Evolutionary conservation across 768 basidiomycete genomes (phyloP).

Genomic region (Cystobasidium ongulense): DNA sequence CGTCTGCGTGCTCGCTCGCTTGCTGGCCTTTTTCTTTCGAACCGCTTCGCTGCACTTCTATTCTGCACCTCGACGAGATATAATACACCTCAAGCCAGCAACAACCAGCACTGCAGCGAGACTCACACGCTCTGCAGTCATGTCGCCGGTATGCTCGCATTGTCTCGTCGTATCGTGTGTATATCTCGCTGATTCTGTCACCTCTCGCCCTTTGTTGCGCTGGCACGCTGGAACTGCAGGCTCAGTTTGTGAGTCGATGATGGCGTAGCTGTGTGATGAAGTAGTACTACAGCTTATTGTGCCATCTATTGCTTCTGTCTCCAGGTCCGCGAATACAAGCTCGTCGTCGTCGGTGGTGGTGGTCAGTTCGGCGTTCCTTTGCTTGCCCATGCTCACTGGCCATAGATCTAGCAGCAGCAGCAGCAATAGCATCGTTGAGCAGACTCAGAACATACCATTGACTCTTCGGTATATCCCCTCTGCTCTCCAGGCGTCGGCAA

Average conservation of each 20-base stretch:
- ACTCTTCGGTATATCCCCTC: neutral
- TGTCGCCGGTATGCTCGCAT: neutral
- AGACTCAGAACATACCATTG: too few relatives aligned
- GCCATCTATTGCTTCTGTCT: neutral
- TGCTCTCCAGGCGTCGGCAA: constrained; percentile 51
- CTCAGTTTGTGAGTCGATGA: constrained; percentile 15
- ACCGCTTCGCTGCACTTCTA: neutral
- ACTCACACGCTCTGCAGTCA: neutral
- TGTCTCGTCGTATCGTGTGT: neutral
- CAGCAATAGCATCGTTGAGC: neutral
- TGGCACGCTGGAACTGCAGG: neutral
- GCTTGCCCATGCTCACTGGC: neutral
- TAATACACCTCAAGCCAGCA: too few relatives aligned
- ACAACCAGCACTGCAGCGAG: too few relatives aligned
- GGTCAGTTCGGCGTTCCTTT: constrained; percentile 20
- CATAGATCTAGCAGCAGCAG: neutral
- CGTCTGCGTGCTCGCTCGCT: neutral
- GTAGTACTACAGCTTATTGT: neutral
- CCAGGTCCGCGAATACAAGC: constrained; percentile 34
- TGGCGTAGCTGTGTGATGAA: neutral
- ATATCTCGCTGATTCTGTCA: neutral
- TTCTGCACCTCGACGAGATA: too few relatives aligned
- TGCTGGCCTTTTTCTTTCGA: neutral
- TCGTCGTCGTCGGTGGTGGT: constrained; percentile 36
- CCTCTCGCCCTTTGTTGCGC: neutral